Percentiles rank a stretch among this genome's conserved stretches.
phyloP scores from a whole-genome alignment of 2,329 filamentous ascomycete species.

The Magnaporthiopsis incrustans region DNA sequence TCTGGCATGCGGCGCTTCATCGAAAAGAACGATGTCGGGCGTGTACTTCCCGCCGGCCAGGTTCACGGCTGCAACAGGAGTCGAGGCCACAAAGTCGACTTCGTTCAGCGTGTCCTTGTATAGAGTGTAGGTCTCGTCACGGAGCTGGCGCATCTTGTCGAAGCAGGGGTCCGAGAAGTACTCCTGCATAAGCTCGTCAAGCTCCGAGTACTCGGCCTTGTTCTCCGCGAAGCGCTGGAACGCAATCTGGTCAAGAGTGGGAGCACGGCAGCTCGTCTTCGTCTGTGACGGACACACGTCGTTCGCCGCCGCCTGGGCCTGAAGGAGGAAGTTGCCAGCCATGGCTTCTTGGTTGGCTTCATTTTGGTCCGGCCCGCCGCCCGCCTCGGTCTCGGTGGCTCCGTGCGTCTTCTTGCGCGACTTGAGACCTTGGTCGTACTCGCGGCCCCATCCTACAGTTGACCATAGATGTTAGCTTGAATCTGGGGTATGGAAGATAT shows the following conservation, averaged over 20 bases:
- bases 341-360: not conserved
- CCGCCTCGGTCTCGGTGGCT: not conserved
- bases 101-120: slow-evolving; percentile 29
- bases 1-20: slow-evolving; percentile 49
- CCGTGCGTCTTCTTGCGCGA: not conserved
- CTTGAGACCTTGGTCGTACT: slow-evolving; percentile 21
- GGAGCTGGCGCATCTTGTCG: slow-evolving; percentile 17
- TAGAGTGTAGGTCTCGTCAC: slow-evolving; percentile 20
- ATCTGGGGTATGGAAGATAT: too few species aligned
- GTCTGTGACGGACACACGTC: not conserved
- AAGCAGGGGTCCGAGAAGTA: slow-evolving; percentile 16
- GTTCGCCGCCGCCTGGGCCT: not conserved
- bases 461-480: too few species aligned
- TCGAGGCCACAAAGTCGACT: slow-evolving; percentile 37
- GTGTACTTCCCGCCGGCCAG: slow-evolving; percentile 49
- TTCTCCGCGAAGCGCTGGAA: slow-evolving; percentile 31
- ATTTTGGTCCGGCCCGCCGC: not conserved
- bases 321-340: not conserved
- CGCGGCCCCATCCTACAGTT: slow-evolving; percentile 25
- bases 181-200: slow-evolving; percentile 28
- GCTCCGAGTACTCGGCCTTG: slow-evolving; percentile 22
- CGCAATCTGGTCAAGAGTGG: slow-evolving; percentile 33
- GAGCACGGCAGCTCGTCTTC: slow-evolving; percentile 16
- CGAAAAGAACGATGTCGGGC: slow-evolving; percentile 79
- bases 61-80: slow-evolving; percentile 33